Conservation (phyloP, 257 asterid genomes). For the Solanum pinnatisectum region DNA sequence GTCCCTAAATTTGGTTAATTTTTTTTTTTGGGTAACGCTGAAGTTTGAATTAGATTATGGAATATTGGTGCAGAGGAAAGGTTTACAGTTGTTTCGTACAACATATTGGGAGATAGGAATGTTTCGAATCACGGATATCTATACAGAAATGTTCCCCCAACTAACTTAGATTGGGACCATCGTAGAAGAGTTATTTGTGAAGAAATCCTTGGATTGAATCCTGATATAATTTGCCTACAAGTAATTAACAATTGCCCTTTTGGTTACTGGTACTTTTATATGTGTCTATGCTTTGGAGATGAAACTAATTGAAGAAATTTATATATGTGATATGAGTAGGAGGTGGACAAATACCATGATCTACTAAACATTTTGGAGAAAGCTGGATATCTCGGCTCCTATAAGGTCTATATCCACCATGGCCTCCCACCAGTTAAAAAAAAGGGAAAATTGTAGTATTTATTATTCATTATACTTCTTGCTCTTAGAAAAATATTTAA, state of each 20-base stretch:
- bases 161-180: constrained; percentile 20
- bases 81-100: constrained; percentile 20
- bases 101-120: constrained; percentile 30
- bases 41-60: background rate
- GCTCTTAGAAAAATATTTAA: background rate
- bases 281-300: background rate
- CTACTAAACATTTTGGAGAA: constrained; percentile 12
- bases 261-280: background rate
- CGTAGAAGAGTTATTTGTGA: constrained; percentile 20
- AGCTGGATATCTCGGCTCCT: constrained; percentile 27
- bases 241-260: background rate
- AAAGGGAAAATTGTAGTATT: background rate
- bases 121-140: constrained; percentile 19
- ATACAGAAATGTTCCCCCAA: constrained; percentile 24
- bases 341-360: constrained; percentile 31
- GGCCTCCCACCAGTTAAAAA: background rate
- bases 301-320: background rate
- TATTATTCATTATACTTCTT: background rate
- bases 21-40: background rate
- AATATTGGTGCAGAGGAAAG: constrained; percentile 4
- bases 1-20: background rate
- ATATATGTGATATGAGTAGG: constrained; percentile 11
- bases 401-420: constrained; percentile 4
- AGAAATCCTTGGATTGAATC: constrained; percentile 15
- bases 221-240: constrained; percentile 30